Percentiles rank a stretch among this genome's conserved stretches.
Evolutionary conservation across 257 asterid genomes (phyloP).

Genomic region (Mitragyna speciosa): DNA sequence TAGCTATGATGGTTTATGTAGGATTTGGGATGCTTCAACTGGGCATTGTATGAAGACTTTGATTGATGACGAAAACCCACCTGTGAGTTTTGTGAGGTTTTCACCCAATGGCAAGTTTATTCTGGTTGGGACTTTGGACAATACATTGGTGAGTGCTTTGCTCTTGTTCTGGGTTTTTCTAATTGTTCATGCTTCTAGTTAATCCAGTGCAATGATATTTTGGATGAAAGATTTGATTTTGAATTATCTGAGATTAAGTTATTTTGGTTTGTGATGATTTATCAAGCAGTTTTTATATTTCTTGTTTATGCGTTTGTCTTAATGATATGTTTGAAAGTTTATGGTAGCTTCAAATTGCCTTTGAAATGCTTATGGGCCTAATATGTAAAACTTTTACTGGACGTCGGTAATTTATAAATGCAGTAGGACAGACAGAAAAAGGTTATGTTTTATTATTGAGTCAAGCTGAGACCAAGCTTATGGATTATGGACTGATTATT

Average conservation of each 20-base stretch:
- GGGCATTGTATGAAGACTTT: conserved; percentile 96
- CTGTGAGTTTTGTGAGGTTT: conserved; percentile 91
- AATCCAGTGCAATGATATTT: not conserved
- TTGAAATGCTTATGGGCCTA: too few relatives aligned
- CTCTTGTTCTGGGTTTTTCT: not conserved
- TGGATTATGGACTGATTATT: not conserved
- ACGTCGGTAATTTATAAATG: not conserved
- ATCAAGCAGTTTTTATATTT: not conserved
- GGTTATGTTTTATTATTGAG: not conserved
- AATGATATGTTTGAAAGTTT: not conserved
- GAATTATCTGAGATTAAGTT: not conserved
- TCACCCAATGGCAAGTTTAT: conserved; percentile 91
- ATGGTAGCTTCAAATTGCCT: not conserved
- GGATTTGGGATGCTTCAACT: conserved; percentile 96
- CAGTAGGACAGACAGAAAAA: not conserved
- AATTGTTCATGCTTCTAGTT: not conserved
- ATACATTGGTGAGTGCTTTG: conserved; percentile 60
- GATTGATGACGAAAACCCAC: conserved; percentile 93
- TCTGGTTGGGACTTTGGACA: conserved; percentile 89
- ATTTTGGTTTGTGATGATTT: not conserved
- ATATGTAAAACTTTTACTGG: not conserved
- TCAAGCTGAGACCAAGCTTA: not conserved
- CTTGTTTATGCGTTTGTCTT: not conserved
- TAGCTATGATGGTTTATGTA: conserved; percentile 92
- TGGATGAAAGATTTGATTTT: conserved; percentile 6